Evolutionary conservation across 306 rosid genomes (phyloP).

Genomic region (Cucurbita maxima): DNA sequence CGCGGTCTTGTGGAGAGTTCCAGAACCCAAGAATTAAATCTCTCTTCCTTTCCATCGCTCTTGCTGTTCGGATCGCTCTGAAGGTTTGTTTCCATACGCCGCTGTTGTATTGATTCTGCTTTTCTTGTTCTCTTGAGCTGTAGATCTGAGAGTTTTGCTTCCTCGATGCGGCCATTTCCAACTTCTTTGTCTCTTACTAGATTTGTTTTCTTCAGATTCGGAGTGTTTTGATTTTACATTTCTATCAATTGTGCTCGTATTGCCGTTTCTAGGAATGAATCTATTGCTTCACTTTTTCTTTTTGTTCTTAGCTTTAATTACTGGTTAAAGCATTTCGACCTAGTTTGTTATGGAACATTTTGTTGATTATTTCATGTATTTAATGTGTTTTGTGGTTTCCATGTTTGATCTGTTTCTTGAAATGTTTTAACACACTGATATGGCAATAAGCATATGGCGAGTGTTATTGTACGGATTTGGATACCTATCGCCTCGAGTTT

Average conservation of each 20-base stretch:
- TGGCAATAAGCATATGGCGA: background rate
- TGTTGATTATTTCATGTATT: background rate
- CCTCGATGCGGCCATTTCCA: conserved; percentile 9
- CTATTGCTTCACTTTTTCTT: background rate
- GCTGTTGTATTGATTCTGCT: conserved; percentile 11
- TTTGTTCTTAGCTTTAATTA: background rate
- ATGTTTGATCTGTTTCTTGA: background rate
- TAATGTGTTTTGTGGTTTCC: background rate
- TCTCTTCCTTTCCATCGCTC: background rate
- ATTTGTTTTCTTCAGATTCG: background rate
- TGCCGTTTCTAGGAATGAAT: background rate
- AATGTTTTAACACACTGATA: background rate
- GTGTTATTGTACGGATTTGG: background rate
- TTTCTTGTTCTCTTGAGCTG: background rate
- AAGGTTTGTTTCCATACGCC: conserved; percentile 19
- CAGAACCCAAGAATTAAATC: conserved; percentile 15
- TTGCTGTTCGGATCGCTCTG: conserved; percentile 14
- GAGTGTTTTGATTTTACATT: background rate
- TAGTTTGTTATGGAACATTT: background rate
- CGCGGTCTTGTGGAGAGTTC: conserved; percentile 30
- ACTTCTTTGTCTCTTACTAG: background rate
- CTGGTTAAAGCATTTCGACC: background rate
- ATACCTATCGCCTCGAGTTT: background rate
- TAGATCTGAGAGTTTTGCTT: conserved; percentile 40
- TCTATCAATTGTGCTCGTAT: background rate